These are phyloP conservation scores for Xylaria curta DNA, from an alignment of 495 filamentous ascomycete genomes.

Conservation along the genomic window DNA sequence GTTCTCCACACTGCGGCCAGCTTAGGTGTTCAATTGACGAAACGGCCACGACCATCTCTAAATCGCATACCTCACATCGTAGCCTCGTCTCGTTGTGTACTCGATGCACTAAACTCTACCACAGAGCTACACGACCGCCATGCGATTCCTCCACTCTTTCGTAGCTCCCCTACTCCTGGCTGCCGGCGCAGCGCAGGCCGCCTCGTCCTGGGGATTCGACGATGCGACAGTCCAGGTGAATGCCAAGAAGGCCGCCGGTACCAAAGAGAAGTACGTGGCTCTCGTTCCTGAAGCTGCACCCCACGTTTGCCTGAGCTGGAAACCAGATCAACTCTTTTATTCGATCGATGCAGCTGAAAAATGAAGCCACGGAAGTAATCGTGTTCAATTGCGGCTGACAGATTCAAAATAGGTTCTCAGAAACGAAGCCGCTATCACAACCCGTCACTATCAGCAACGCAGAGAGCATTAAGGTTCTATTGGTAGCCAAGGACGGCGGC, in stretches of 20 bases:
- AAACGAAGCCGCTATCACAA: slow-evolving; percentile 66
- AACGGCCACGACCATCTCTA: slow-evolving; percentile 8
- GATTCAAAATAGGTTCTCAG: slow-evolving; percentile 60
- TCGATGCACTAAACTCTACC: slow-evolving; percentile 15
- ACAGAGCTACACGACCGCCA: slow-evolving; percentile 35
- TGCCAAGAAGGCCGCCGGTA: slow-evolving; percentile 68
- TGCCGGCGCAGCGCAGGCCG: slow-evolving; percentile 60
- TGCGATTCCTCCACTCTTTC: slow-evolving; percentile 60
- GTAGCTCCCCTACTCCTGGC: slow-evolving; percentile 54
- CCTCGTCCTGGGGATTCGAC: slow-evolving; percentile 82
- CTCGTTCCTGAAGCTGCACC: not conserved
- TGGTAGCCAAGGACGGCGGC: slow-evolving; percentile 81
- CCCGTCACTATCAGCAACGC: slow-evolving; percentile 68
- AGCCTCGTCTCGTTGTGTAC: slow-evolving; percentile 6
- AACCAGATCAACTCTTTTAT: not conserved
- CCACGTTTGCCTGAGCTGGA: not conserved
- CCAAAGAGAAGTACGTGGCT: slow-evolving; percentile 74
- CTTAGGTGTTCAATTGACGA: slow-evolving; percentile 30
- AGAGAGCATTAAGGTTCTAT: slow-evolving; percentile 80
- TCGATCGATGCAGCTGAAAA: not conserved
- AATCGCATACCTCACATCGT: not conserved
- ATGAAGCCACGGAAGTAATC: not conserved
- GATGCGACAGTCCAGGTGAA: slow-evolving; percentile 82
- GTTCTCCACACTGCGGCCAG: slow-evolving; percentile 6
- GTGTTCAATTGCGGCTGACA: slow-evolving; percentile 23